Conservation (phyloP, 2,329 filamentous ascomycete genomes). For the Xylariaceae sp. region DNA sequence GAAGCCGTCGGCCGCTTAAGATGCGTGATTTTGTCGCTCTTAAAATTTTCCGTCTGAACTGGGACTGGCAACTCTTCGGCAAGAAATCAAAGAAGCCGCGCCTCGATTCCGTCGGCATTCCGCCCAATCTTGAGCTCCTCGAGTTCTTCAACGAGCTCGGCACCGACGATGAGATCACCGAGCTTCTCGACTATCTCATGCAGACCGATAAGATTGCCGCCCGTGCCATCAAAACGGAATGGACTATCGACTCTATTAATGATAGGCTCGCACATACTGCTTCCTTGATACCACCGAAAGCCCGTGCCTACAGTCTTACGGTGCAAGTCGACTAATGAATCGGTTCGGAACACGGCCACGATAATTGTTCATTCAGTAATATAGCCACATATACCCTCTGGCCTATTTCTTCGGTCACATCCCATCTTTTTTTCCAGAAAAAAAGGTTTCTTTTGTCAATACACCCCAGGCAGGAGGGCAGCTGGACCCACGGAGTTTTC, state of each 20-base stretch:
- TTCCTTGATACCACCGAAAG: conserved; percentile 7
- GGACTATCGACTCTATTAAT: conserved; percentile 30
- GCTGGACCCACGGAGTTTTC: too few species aligned
- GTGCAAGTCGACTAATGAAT: too few species aligned
- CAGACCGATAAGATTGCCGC: conserved; percentile 37
- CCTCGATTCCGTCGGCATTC: conserved; percentile 44
- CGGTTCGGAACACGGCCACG: too few species aligned
- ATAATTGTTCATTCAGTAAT: too few species aligned
- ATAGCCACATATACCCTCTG: too few species aligned
- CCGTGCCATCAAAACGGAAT: conserved; percentile 35
- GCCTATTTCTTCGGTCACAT: too few species aligned
- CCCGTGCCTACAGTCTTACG: conserved; percentile 13
- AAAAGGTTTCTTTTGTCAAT: too few species aligned
- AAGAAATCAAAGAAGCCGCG: conserved; percentile 41
- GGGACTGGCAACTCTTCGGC: conserved; percentile 48
- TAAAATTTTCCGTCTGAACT: conserved; percentile 40
- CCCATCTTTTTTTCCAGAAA: too few species aligned
- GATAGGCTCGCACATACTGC: conserved; percentile 7
- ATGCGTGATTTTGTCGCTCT: conserved; percentile 42
- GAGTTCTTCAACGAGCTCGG: conserved; percentile 45
- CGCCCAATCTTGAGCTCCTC: conserved; percentile 42
- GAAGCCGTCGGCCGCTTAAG: conserved; percentile 38
- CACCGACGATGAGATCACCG: conserved; percentile 44
- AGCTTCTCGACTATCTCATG: conserved; percentile 40
- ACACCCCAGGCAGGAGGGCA: too few species aligned